Base-by-base conservation (phyloP, 2,329 filamentous ascomycete species). In the Colletotrichum sp. region DNA sequence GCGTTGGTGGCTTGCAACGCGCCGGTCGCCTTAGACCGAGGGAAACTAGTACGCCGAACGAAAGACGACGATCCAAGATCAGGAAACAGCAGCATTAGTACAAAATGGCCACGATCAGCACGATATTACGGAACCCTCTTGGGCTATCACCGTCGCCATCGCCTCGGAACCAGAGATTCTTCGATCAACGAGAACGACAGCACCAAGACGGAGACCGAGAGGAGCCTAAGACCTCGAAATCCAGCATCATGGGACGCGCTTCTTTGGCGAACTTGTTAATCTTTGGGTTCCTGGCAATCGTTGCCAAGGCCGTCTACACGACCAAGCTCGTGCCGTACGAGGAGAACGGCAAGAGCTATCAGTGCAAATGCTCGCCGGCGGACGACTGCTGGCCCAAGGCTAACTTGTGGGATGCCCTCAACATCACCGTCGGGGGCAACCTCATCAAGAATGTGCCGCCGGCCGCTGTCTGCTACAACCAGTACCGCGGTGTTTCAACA, bases 341-440 rank as follows among this genome's bases (percentile, higher is more conserved):
- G 8, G 72, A 74, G 51, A 61, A 69, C 24, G 72, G 72, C 21
- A 65, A 55, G 7, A 54, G 66, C 2, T 74, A 76, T 15, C 57
- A 51, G 13, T 88, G 86, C 79, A 84, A 83, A 57, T 87, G 85
- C 79, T 85, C 87, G 57, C 88, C 89, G 0, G 84, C 84, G 8
- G 87, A 90, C 64, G 21, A 76, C 4, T 87, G 86, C 78, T 91
- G 89, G 89, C 89, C 89, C 0, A 81, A 81, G 2, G 21, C 68
- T 5, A 29, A 76, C 15, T 78, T 78, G 21, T 90, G 88, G 88
- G 75, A 77, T 16, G 66, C 73, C 3, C 83, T 91, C 68, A 90
- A 91, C 76, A 36, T 77, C 15, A 86, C 87, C 3, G 80, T 90
- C 16, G 79, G 80, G 16, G 89, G 89, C 3, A 81, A 81, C 27